Conservation (phyloP, 768 basidiomycete genomes). For the Austroboletus eburneus region DNA sequence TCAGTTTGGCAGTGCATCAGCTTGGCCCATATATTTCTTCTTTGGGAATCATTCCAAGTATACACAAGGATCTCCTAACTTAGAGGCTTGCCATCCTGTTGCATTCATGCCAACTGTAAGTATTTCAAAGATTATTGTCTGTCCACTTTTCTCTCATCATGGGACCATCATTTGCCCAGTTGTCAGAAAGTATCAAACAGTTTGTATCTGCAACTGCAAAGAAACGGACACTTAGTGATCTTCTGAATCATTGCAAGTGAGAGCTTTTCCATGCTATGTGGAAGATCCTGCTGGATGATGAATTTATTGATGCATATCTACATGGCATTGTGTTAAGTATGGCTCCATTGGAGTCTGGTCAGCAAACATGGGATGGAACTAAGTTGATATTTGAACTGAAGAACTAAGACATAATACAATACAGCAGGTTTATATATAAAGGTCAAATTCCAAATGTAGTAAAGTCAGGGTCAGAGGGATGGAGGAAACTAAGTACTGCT, state of each 20-base stretch:
- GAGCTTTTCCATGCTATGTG: conserved; percentile 2
- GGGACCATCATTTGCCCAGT: background rate
- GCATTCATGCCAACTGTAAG: conserved; percentile 11
- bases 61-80: background rate
- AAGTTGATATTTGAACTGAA: too few relatives aligned
- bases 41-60: background rate
- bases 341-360: too few relatives aligned
- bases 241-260: background rate
- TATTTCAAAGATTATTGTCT: background rate
- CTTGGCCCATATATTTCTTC: conserved; percentile 5
- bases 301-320: conserved; percentile 1
- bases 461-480: too few relatives aligned
- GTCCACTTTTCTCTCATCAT: background rate
- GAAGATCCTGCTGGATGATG: background rate
- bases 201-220: background rate
- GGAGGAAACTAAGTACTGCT: too few relatives aligned
- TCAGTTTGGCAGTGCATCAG: conserved; percentile 11
- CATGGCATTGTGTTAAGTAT: too few relatives aligned
- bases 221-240: background rate
- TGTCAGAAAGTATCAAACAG: background rate
- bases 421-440: too few relatives aligned
- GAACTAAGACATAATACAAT: too few relatives aligned
- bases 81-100: background rate
- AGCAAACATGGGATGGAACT: too few relatives aligned
- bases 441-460: too few relatives aligned